Evolutionary conservation across 805 yeast genomes (phyloP), one percentile per base, ranked within the genome.

Genomic region (Monosporozyma unispora): DNA sequence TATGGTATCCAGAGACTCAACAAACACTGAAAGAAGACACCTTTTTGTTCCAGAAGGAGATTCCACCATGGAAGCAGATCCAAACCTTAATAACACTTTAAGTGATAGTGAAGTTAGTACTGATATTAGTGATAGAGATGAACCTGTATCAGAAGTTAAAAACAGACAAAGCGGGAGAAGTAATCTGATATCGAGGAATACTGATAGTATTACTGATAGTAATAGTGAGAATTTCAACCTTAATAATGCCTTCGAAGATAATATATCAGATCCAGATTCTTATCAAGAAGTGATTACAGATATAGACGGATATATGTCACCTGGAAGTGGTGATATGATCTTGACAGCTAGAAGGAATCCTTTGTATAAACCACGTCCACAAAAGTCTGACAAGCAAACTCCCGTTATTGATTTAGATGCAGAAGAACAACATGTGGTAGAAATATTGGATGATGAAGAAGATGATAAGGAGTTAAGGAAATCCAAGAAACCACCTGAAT

Each of bases 391-490:
- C 14, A 6, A 31, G 14, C 16, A 31, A 12, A 39, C 22, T 21
- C 42, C 42, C 4, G 21, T 41, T n/a, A 50, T 50, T 23, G 52
- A 48, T 22, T 19, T 50, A 14, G 55, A 50, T 18, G 50, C 63
- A 3, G 69, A 61, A 29, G 69, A 67, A 23, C 63, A 70, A 39
- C 70, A 70, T 35, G 71, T 69, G 21, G 68, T 70, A 2, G 73
- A 71, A 48, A 66, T 70, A 46, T 60, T 73, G 1, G 75, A 72
- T 4, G 63, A 56, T 2, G 73, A 72, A 10, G 61, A 48, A 2
- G 57, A 50, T 4, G 52, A 45, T 3, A 50, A 47, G 50, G 52
- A 44, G 54, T 16, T 51, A 50, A 43, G 56, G 19, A 21, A 57
- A 56, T 16, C 11, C 53, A 42, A 48, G 50, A 44, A 48, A 53